phyloP scores from a whole-genome alignment of 2,329 filamentous ascomycete species.

The Kalmusia sp. region DNA sequence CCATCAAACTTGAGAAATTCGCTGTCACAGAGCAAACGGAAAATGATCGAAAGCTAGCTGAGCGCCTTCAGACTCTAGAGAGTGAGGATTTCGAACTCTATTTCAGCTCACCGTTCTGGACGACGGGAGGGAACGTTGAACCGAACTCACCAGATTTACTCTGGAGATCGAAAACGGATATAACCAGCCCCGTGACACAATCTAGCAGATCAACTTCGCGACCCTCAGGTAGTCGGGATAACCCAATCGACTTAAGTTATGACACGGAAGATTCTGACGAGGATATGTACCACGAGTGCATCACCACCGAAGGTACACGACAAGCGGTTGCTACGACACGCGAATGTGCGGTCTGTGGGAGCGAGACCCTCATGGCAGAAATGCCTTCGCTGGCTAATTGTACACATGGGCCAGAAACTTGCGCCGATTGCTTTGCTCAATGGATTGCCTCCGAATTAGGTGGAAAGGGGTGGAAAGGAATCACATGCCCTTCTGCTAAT shows the following conservation, averaged over 20 bases:
- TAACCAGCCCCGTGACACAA: too few relatives aligned
- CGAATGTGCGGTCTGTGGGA: slow-evolving; percentile 33
- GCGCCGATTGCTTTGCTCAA: slow-evolving; percentile 42
- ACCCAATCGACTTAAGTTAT: slow-evolving; percentile 16
- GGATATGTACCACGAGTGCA: background rate
- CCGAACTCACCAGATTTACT: too few relatives aligned
- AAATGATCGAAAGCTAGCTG: slow-evolving; percentile 14
- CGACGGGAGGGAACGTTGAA: too few relatives aligned
- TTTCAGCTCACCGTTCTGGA: background rate
- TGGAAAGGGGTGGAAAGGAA: slow-evolving; percentile 52
- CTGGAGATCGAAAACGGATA: too few relatives aligned
- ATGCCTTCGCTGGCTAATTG: slow-evolving; percentile 39
- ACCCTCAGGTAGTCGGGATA: background rate
- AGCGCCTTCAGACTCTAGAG: slow-evolving; percentile 9
- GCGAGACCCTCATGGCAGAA: slow-evolving; percentile 15
- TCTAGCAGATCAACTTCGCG: background rate
- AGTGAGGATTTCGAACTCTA: background rate
- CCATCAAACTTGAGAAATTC: background rate
- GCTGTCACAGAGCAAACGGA: background rate
- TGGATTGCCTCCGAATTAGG: slow-evolving; percentile 50
- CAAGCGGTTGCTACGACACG: slow-evolving; percentile 6
- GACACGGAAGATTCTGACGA: slow-evolving; percentile 5
- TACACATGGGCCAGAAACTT: slow-evolving; percentile 43
- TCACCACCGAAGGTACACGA: background rate
- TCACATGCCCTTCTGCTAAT: slow-evolving; percentile 58